Conservation (phyloP, 2,329 filamentous ascomycete genomes). For the Sporothrix pallida region DNA sequence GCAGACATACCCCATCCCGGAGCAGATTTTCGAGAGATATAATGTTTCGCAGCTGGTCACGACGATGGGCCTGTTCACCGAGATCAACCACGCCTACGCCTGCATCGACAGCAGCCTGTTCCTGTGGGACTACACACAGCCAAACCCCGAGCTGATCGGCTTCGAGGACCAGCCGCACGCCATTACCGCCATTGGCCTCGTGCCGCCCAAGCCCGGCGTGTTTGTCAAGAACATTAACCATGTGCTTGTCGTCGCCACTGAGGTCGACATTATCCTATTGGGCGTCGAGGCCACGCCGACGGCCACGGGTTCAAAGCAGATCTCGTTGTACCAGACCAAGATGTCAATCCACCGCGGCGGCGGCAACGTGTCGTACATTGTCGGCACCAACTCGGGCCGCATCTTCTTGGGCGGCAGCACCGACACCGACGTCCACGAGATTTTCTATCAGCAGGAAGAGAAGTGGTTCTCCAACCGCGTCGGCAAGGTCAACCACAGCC, state of each 20-base stretch:
- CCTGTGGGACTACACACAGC: conserved; percentile 94
- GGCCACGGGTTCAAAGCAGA: conserved; percentile 70
- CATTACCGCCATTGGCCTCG: conserved; percentile 89
- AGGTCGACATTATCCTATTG: conserved; percentile 82
- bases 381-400: conserved; percentile 80
- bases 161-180: conserved; percentile 88
- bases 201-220: conserved; percentile 82
- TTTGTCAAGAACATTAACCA: conserved; percentile 87
- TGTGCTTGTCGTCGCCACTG: conserved; percentile 86
- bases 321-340: conserved; percentile 85
- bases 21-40: conserved; percentile 90
- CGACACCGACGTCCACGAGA: conserved; percentile 88
- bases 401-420: conserved; percentile 87
- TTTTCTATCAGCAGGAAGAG: conserved; percentile 96
- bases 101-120: conserved; percentile 95
- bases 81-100: conserved; percentile 94
- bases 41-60: conserved; percentile 86
- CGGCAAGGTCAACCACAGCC: conserved; percentile 87
- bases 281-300: conserved; percentile 74
- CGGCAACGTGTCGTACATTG: conserved; percentile 76
- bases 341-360: conserved; percentile 81
- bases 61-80: conserved; percentile 93
- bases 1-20: conserved; percentile 86
- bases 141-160: conserved; percentile 88
- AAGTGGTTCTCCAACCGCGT: conserved; percentile 93